Base-by-base conservation (phyloP, 306 rosid genomes). In the Vicia faba region DNA sequence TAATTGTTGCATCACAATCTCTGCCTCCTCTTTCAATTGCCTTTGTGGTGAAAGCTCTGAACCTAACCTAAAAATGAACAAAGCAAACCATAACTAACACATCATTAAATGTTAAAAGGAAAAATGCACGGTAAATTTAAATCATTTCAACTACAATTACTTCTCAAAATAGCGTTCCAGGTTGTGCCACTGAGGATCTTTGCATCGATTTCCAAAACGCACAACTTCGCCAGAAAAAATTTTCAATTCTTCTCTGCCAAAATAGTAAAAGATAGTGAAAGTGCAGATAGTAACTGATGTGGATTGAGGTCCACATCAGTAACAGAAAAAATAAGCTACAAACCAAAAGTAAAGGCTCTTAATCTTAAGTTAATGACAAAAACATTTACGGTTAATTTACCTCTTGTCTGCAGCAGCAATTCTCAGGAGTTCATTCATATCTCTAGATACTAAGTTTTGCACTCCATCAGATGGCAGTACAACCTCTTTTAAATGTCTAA, bases 131-230 rank as follows among this genome's bases (percentile, higher is more conserved):
- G 43, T 13, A 53, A 70, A 66, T 43, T 23, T 66, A 74, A 74
- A 74, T 49, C 74, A 75, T 54, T 64, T 51, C 61, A 38, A 60
- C 25, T n/a, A 63, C 6, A 45, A 15, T 83, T 91, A 95, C 99
- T 88, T 95, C 56, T 88, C 95, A 76, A 95, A 95, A 78, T 88
- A 95, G 80, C 99, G 92, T 71, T 95, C 81, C 75, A 95, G 79
- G 71, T 95, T 81, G 78, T 95, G 99, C 99, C 99, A 95, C 65
- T 95, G 99, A 75, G 99, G 99, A 85, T 95, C 97, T 84, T 88
- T 91, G 72, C 99, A 95, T 63, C 92, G 96, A 85, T 95, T 95
- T 75, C 99, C 99, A 78, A 95, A 95, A 18, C 99, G 97, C 31
- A 95, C 96, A 74, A 95, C 97, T 85, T 95, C 99, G 54, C 97